Percentiles rank a stretch among this genome's conserved stretches.
Evolutionary conservation across 2,329 filamentous ascomycete species (phyloP).

Genomic region (Xylariaceae sp.): DNA sequence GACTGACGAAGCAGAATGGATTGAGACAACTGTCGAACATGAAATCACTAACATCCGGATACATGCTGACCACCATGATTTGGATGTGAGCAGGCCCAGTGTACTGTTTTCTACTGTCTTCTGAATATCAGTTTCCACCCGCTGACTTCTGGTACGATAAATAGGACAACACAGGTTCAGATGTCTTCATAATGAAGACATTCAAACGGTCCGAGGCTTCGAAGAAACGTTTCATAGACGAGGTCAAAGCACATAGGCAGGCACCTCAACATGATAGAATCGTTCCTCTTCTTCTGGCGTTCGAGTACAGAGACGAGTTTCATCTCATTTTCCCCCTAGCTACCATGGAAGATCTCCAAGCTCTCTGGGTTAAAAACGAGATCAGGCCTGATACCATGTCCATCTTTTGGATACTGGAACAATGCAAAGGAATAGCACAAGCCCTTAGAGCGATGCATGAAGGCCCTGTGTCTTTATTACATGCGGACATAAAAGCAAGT

Average conservation of each 20-base stretch:
- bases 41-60: too few species aligned
- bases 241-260: constrained; percentile 7
- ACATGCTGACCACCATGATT: too few species aligned
- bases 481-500: constrained; percentile 15
- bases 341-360: constrained; percentile 6
- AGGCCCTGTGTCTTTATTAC: constrained; percentile 1
- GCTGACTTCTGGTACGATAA: too few species aligned
- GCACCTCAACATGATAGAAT: constrained; percentile 10
- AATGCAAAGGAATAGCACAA: constrained; percentile 15
- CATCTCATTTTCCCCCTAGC: constrained; percentile 18
- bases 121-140: too few species aligned
- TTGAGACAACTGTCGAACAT: too few species aligned
- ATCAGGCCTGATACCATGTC: constrained; percentile 6
- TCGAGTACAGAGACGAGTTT: constrained; percentile 7
- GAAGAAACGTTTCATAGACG: too few species aligned
- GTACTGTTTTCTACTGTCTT: too few species aligned
- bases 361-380: constrained; percentile 8
- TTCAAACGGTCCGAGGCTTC: constrained; percentile 1
- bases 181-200: constrained; percentile 12
- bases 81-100: too few species aligned
- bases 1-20: too few species aligned
- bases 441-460: constrained; percentile 8
- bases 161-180: too few species aligned
- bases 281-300: constrained; percentile 14
- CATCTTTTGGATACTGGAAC: constrained; percentile 10